These are phyloP conservation scores for Ochetophila trinervis DNA, from an alignment of 306 rosid genomes.

Conservation along the genomic window DNA sequence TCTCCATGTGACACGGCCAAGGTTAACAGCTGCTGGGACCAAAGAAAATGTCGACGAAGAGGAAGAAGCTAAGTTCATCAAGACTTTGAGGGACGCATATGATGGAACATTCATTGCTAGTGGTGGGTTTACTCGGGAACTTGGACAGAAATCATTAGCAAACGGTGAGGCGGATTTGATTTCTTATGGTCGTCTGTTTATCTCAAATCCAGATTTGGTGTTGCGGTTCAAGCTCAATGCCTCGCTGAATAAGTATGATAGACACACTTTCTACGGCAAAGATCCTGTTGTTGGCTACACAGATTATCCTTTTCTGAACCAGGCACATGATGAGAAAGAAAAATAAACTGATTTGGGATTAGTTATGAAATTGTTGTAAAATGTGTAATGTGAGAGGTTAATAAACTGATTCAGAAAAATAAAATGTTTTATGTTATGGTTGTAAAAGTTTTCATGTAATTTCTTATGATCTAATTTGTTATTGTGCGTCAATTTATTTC, in stretches of 20 bases:
- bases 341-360: slow-evolving; percentile 29
- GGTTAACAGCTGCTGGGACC: slow-evolving; percentile 49
- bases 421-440: no score
- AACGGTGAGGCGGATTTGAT: slow-evolving; percentile 61
- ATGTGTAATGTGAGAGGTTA: no score
- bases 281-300: slow-evolving; percentile 76
- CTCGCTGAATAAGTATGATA: slow-evolving; percentile 52
- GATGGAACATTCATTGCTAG: slow-evolving; percentile 67
- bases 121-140: slow-evolving; percentile 64
- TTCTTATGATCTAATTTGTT: no score
- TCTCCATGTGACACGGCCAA: slow-evolving; percentile 76
- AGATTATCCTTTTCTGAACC: slow-evolving; percentile 54
- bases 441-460: no score
- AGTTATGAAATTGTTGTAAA: not conserved
- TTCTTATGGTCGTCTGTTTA: slow-evolving; percentile 62
- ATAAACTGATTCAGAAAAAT: no score
- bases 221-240: slow-evolving; percentile 55
- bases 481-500: no score
- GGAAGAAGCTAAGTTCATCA: slow-evolving; percentile 48
- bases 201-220: slow-evolving; percentile 68
- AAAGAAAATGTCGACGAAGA: slow-evolving; percentile 24
- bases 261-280: slow-evolving; percentile 66
- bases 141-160: slow-evolving; percentile 59
- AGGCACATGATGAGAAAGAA: slow-evolving; percentile 1
- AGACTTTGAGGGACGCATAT: slow-evolving; percentile 50